Conservation (phyloP, 129 eudicot species). For the Smallanthus sonchifolius region DNA sequence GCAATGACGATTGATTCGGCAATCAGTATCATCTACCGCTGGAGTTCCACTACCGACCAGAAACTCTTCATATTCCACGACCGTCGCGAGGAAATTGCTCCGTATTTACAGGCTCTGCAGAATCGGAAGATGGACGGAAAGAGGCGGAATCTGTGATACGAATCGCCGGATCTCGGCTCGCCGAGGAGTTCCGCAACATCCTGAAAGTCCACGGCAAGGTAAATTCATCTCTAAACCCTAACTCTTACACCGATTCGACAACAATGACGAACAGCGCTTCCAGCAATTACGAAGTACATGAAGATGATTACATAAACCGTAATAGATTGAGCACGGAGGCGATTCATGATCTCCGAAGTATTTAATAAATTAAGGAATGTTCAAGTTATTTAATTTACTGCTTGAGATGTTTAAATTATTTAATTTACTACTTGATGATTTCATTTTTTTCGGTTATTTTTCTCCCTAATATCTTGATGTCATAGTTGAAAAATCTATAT, state of each 20-base stretch:
- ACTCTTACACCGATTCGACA: not conserved
- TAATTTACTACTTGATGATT: too few relatives aligned
- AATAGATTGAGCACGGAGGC: not conserved
- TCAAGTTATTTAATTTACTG: too few relatives aligned
- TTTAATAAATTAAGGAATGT: too few relatives aligned
- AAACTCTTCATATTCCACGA: not conserved
- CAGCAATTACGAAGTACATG: conserved; percentile 6
- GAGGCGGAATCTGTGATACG: not conserved
- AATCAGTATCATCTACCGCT: not conserved
- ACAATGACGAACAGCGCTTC: conserved; percentile 15
- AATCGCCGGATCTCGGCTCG: not conserved
- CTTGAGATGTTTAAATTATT: too few relatives aligned
- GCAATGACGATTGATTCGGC: not conserved
- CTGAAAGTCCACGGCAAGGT: not conserved
- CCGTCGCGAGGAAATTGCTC: conserved; percentile 2
- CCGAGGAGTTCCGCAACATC: conserved; percentile 1
- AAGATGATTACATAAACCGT: conserved; percentile 2
- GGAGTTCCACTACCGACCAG: not conserved
- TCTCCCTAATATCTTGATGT: too few relatives aligned
- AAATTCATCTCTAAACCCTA: not conserved
- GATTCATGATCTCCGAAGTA: conserved; percentile 6
- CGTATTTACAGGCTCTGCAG: conserved; percentile 1
- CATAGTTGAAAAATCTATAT: too few relatives aligned
- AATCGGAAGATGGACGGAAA: not conserved
- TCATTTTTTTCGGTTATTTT: too few relatives aligned